phyloP scores from a whole-genome alignment of 2,329 filamentous ascomycete genomes.

The Alternaria tenuissima region DNA sequence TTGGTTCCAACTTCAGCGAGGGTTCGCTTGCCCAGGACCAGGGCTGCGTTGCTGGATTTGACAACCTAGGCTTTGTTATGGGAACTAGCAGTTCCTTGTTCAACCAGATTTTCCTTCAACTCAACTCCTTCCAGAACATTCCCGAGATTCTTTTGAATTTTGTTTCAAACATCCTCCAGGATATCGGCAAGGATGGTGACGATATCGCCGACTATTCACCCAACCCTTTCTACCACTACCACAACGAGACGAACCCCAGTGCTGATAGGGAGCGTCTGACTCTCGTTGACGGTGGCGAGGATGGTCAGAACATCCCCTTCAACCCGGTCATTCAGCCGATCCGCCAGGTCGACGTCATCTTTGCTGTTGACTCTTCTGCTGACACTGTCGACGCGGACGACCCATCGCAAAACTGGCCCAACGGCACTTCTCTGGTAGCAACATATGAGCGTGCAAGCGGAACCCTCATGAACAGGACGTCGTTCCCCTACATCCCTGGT shows the following conservation, averaged over 20 bases:
- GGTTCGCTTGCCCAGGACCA: conserved; percentile 66
- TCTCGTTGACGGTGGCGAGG: conserved; percentile 80
- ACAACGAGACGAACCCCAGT: conserved; percentile 66
- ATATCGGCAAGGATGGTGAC: conserved; percentile 66
- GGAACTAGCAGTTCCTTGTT: conserved; percentile 87
- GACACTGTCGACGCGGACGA: conserved; percentile 63
- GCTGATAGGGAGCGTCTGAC: conserved; percentile 65
- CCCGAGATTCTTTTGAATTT: conserved; percentile 61
- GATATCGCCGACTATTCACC: conserved; percentile 78
- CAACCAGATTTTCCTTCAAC: conserved; percentile 75
- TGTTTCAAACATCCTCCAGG: conserved; percentile 61
- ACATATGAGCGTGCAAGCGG: conserved; percentile 74
- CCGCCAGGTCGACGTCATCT: conserved; percentile 80
- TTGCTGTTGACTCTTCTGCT: conserved; percentile 79
- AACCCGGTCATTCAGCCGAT: conserved; percentile 77
- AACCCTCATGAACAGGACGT: conserved; percentile 69
- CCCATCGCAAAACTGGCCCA: conserved; percentile 69
- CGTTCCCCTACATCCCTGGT: conserved; percentile 77
- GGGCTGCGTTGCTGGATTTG: conserved; percentile 78
- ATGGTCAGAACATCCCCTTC: conserved; percentile 80
- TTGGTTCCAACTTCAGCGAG: conserved; percentile 75
- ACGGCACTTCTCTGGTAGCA: conserved; percentile 76
- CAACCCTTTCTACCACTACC: conserved; percentile 77
- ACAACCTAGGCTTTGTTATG: conserved; percentile 84
- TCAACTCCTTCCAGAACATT: conserved; percentile 63